Conservation (phyloP, 116 monocot genomes). For the Phalaenopsis hybrid region DNA sequence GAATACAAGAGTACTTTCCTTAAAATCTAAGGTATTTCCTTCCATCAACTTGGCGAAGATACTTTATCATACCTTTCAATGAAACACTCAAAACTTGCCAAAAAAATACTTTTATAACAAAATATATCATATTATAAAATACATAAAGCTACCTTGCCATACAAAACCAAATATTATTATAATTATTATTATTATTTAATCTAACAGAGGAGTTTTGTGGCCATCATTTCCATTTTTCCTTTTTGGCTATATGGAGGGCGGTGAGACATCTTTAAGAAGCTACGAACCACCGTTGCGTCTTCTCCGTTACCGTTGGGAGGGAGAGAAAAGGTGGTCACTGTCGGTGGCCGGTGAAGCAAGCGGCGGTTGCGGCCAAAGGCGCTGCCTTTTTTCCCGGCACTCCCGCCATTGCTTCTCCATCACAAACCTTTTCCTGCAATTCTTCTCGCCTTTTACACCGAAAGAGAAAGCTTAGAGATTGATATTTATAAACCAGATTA, state of each 20-base stretch:
- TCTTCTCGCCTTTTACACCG: neutral
- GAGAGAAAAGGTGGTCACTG: conserved; percentile 28
- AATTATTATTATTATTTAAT: too few relatives aligned
- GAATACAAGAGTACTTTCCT: too few relatives aligned
- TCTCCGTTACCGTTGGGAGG: neutral
- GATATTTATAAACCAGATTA: neutral
- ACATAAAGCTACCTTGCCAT: too few relatives aligned
- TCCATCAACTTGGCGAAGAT: too few relatives aligned
- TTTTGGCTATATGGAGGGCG: neutral
- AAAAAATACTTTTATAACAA: too few relatives aligned
- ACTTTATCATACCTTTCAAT: too few relatives aligned
- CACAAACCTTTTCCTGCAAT: conserved; percentile 21
- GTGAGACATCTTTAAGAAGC: too few relatives aligned
- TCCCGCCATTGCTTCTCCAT: conserved; percentile 44
- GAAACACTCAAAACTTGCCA: too few relatives aligned
- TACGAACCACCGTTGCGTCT: neutral
- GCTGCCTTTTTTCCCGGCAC: conserved; percentile 25
- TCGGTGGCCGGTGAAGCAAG: conserved; percentile 58
- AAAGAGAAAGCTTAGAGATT: neutral
- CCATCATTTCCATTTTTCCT: neutral
- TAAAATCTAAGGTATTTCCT: too few relatives aligned
- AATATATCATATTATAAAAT: too few relatives aligned
- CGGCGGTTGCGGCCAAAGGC: conserved; percentile 37
- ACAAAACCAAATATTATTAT: too few relatives aligned
- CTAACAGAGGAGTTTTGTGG: too few relatives aligned